Conservation (phyloP, 345 rosid species). For the Corchorus olitorius region DNA sequence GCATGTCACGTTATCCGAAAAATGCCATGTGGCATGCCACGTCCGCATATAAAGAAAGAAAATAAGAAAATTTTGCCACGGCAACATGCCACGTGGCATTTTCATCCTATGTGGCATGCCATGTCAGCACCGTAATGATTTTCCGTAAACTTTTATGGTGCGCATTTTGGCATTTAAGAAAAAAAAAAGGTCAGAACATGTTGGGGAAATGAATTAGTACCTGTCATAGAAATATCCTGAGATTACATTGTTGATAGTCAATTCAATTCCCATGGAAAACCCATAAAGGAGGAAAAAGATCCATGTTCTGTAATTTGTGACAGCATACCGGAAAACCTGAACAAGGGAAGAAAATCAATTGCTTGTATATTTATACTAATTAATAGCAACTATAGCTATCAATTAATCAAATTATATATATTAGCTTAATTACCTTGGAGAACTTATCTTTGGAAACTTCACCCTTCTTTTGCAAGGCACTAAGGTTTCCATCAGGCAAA, state of each 20-base stretch:
- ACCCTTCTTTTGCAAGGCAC: constrained; percentile 72
- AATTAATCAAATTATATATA: too few relatives aligned
- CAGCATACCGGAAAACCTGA: constrained; percentile 77
- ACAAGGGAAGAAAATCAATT: constrained; percentile 6
- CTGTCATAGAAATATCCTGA: constrained; percentile 85
- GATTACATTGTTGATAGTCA: constrained; percentile 74
- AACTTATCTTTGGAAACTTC: constrained; percentile 69
- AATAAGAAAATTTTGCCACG: too few relatives aligned
- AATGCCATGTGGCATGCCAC: too few relatives aligned
- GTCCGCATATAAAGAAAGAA: too few relatives aligned
- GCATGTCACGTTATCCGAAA: too few relatives aligned
- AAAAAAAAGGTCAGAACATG: background rate
- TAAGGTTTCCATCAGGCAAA: constrained; percentile 83
- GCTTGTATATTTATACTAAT: background rate
- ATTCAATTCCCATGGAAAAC: constrained; percentile 86
- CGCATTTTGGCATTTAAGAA: too few relatives aligned
- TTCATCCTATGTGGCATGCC: too few relatives aligned
- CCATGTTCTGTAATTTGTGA: constrained; percentile 91
- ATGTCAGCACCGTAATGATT: too few relatives aligned
- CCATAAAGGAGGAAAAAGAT: constrained; percentile 84
- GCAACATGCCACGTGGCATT: too few relatives aligned
- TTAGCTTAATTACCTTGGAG: constrained; percentile 53
- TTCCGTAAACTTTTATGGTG: too few relatives aligned
- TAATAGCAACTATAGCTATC: background rate
- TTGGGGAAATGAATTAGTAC: constrained; percentile 13